phyloP scores from a whole-genome alignment of 2,329 filamentous ascomycete species.

The Dendrostoma leiphaemia region DNA sequence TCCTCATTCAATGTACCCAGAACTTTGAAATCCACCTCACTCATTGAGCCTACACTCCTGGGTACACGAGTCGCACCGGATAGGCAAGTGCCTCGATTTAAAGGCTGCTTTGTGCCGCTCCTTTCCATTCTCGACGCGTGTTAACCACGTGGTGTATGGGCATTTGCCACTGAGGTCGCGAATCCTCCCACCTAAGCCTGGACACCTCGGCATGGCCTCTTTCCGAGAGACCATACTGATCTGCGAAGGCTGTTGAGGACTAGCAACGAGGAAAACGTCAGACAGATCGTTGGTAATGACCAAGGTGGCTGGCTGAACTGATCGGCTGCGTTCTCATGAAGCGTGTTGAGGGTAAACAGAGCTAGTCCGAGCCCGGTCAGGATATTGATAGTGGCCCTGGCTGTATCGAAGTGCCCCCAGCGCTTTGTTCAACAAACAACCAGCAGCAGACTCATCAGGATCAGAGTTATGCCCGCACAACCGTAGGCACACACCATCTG shows the following conservation, averaged over 20 bases:
- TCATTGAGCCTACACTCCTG: too few relatives aligned
- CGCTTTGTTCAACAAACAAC: constrained; percentile 17
- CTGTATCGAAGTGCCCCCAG: constrained; percentile 19
- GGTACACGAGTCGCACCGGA: too few relatives aligned
- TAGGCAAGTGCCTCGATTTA: neutral
- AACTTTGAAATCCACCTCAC: too few relatives aligned
- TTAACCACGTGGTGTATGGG: neutral
- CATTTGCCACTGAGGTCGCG: neutral
- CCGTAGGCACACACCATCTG: constrained; percentile 23
- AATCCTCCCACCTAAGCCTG: too few relatives aligned
- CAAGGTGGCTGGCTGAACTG: constrained; percentile 21
- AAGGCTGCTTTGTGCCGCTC: neutral
- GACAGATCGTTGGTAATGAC: constrained; percentile 26
- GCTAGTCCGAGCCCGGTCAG: constrained; percentile 23
- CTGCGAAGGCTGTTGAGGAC: constrained; percentile 23
- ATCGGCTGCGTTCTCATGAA: constrained; percentile 5
- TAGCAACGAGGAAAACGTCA: constrained; percentile 25
- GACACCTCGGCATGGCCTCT: neutral
- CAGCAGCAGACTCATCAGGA: constrained; percentile 25
- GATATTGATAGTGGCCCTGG: constrained; percentile 22
- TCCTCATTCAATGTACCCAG: too few relatives aligned
- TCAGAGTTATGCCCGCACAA: constrained; percentile 22
- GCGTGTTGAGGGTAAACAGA: constrained; percentile 21
- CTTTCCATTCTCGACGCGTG: neutral
- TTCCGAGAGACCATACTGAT: constrained; percentile 20